These are phyloP conservation scores for Apostasia shenzhenica DNA, from an alignment of 106 monocot genomes.

Conservation along the genomic window DNA sequence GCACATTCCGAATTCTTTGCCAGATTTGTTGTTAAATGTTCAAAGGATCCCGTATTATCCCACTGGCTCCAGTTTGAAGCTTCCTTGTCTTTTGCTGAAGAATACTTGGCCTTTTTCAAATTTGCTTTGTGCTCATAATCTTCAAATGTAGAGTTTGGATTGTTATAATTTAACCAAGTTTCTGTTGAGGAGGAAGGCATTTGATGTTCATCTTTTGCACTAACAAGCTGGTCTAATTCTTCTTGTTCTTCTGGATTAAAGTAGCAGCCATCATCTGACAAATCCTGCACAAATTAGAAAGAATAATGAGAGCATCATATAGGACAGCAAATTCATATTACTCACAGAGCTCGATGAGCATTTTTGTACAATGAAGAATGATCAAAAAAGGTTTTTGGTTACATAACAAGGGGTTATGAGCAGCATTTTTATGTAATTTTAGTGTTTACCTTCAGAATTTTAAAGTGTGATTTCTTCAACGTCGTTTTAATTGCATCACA, in stretches of 20 bases:
- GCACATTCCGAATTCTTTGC: neutral
- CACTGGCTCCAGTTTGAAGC: slow-evolving; percentile 9
- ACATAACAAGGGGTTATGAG: no score
- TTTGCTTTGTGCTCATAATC: slow-evolving; percentile 27
- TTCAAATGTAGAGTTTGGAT: slow-evolving; percentile 5
- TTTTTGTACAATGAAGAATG: neutral
- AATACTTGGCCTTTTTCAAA: slow-evolving; percentile 42
- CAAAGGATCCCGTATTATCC: slow-evolving; percentile 4
- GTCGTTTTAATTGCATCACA: no score
- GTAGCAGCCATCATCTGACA: slow-evolving; percentile 3
- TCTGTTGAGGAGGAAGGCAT: slow-evolving; percentile 2
- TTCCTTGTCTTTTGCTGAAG: slow-evolving; percentile 14
- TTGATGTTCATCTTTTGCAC: slow-evolving; percentile 15
- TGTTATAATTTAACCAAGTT: slow-evolving; percentile 17
- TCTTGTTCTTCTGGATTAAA: slow-evolving; percentile 14
- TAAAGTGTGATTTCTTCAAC: no score
- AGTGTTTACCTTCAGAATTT: no score
- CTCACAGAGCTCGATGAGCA: neutral
- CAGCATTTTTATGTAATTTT: no score
- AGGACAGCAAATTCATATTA: neutral
- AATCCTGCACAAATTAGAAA: slow-evolving; percentile 22
- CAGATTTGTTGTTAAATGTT: neutral
- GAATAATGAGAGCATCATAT: neutral
- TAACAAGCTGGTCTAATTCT: slow-evolving; percentile 9
- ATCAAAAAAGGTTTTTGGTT: neutral